Conservation (phyloP, 2,329 filamentous ascomycete species). For the Ceratocystis huliohia region DNA sequence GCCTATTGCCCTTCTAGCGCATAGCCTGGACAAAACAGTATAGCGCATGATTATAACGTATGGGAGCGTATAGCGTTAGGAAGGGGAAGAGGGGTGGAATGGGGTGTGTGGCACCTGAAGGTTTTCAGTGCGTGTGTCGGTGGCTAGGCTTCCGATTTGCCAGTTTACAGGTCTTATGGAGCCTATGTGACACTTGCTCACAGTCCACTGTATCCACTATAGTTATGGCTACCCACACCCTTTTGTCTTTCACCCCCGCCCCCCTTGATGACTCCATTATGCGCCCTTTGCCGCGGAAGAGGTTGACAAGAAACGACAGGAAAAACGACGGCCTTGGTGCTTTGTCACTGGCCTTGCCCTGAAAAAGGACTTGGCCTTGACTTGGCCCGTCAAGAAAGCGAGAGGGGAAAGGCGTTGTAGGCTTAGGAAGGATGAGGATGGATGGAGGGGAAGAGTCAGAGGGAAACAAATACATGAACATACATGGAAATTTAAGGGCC, state of each 20-base stretch:
- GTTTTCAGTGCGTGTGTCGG: constrained; percentile 6
- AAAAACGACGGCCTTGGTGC: no score
- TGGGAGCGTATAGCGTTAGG: neutral
- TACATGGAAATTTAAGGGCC: neutral
- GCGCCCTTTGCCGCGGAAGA: constrained; percentile 5
- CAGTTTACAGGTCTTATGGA: neutral
- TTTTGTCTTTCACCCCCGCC: neutral
- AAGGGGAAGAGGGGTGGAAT: neutral
- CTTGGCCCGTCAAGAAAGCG: neutral
- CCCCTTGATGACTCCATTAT: constrained; percentile 3
- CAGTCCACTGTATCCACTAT: constrained; percentile 3
- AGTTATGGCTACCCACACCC: neutral
- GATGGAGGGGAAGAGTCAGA: neutral
- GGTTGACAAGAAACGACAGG: neutral
- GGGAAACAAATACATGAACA: neutral
- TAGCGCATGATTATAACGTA: neutral
- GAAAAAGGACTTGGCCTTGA: neutral
- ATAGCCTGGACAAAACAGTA: neutral
- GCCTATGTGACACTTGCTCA: neutral
- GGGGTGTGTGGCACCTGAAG: neutral
- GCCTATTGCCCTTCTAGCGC: neutral
- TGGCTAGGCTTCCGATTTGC: constrained; percentile 3
- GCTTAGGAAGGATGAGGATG: neutral
- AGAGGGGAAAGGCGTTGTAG: neutral
- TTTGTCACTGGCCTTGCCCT: neutral